phyloP scores from a whole-genome alignment of 192 early-diverging fungal species.

The Gryganskiella cystojenkinii region DNA sequence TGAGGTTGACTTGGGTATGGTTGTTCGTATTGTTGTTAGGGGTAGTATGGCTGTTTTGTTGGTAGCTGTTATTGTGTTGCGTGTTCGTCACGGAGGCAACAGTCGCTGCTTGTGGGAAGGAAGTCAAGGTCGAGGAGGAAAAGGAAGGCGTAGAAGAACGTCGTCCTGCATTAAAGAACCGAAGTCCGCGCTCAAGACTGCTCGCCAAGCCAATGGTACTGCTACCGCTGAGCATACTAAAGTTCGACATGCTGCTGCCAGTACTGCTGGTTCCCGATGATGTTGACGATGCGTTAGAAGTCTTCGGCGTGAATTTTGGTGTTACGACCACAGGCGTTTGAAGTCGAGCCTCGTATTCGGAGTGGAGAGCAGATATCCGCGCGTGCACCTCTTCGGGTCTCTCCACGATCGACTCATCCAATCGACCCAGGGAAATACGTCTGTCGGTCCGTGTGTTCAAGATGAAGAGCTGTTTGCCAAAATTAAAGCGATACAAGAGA shows the following conservation, averaged over 20 bases:
- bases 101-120: background rate
- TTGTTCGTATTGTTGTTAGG: constrained; percentile 2
- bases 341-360: background rate
- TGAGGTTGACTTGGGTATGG: constrained; percentile 1
- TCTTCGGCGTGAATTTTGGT: background rate
- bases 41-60: constrained; percentile 52
- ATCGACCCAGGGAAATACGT: constrained; percentile 7
- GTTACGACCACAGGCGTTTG: background rate
- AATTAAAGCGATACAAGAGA: background rate
- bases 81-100: constrained; percentile 3
- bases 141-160: constrained; percentile 45
- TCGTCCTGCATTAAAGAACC: constrained; percentile 18
- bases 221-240: background rate
- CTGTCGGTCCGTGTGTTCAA: constrained; percentile 25
- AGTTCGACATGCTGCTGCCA: constrained; percentile 5
- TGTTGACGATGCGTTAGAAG: background rate
- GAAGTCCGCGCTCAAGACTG: constrained; percentile 24
- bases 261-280: background rate
- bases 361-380: background rate
- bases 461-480: constrained; percentile 18
- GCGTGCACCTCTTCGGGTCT: background rate
- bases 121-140: background rate
- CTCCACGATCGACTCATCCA: constrained; percentile 27
- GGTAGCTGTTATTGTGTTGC: constrained; percentile 11
- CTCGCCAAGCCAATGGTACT: constrained; percentile 9